phyloP scores from a whole-genome alignment of 306 rosid species.

The Corylus heterophylla region DNA sequence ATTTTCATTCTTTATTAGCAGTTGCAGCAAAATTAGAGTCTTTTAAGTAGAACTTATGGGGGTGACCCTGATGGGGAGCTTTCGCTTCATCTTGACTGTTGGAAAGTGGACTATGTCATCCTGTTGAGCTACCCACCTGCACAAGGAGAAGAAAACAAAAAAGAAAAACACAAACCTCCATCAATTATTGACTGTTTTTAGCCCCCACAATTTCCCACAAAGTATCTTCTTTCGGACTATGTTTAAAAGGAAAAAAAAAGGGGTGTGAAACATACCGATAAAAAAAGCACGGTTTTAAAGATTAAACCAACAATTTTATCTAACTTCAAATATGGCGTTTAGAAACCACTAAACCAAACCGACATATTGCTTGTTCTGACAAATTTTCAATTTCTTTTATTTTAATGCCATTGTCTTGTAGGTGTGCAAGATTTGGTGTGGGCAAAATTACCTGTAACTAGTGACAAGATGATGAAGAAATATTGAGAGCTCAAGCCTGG shows the following conservation, averaged over 20 bases:
- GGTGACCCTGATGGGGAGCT: constrained; percentile 60
- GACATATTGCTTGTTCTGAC: too few species aligned
- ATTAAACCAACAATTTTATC: too few species aligned
- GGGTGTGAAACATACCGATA: too few species aligned
- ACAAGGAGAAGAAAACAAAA: background rate
- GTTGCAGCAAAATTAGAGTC: background rate
- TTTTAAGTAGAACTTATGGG: constrained; percentile 21
- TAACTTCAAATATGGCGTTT: too few species aligned
- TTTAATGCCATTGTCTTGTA: background rate
- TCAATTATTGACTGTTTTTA: background rate
- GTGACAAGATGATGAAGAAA: constrained; percentile 71
- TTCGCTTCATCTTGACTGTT: constrained; percentile 79
- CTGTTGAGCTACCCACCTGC: constrained; percentile 72
- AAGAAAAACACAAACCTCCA: background rate
- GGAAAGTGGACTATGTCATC: constrained; percentile 73
- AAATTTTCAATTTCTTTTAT: too few species aligned
- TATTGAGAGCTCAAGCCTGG: constrained; percentile 67
- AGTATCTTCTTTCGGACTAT: too few species aligned
- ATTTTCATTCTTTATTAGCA: background rate
- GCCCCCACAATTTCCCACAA: too few species aligned
- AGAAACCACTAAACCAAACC: too few species aligned
- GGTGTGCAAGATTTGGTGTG: background rate
- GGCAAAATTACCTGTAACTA: constrained; percentile 48
- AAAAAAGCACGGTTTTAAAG: too few species aligned
- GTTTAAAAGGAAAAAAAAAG: too few species aligned